These are phyloP conservation scores for Picea abies DNA, from an alignment of 83 land plant genomes.

Conservation along the genomic window DNA sequence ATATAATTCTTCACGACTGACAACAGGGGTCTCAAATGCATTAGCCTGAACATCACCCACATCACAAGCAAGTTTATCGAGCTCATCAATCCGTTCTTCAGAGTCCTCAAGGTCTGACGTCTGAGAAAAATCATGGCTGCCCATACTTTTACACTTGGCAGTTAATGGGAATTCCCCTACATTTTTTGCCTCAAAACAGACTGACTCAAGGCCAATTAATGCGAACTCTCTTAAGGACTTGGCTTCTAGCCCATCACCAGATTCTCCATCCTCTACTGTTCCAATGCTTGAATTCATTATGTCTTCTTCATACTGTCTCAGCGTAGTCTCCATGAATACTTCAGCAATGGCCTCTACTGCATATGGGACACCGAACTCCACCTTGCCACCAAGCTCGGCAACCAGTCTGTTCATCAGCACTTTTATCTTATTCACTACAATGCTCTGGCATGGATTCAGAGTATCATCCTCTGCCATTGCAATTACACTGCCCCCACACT, in stretches of 20 bases:
- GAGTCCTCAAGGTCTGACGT: background rate
- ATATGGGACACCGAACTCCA: background rate
- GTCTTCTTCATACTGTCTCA: constrained; percentile 15
- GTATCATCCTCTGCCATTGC: background rate
- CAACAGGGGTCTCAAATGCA: background rate
- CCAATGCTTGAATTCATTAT: background rate
- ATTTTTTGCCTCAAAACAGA: background rate
- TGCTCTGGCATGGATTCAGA: constrained; percentile 16
- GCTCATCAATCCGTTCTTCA: background rate
- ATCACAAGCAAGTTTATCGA: too few relatives aligned
- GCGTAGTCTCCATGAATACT: background rate
- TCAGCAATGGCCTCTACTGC: constrained; percentile 8
- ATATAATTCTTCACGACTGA: background rate
- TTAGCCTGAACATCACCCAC: background rate
- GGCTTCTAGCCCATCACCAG: background rate
- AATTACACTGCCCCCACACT: background rate
- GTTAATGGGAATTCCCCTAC: background rate
- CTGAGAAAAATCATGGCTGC: background rate
- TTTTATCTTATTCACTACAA: background rate
- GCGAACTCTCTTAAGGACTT: background rate
- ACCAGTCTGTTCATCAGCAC: background rate
- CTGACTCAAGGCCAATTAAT: background rate
- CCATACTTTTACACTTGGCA: background rate
- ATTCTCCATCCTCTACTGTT: background rate
- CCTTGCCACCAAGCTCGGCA: constrained; percentile 14